Percentiles rank a stretch among this genome's conserved stretches.
These are phyloP conservation scores for Chrysopogon serrulatus DNA, from an alignment of 176 grass and related monocot species.

Conservation along the genomic window DNA sequence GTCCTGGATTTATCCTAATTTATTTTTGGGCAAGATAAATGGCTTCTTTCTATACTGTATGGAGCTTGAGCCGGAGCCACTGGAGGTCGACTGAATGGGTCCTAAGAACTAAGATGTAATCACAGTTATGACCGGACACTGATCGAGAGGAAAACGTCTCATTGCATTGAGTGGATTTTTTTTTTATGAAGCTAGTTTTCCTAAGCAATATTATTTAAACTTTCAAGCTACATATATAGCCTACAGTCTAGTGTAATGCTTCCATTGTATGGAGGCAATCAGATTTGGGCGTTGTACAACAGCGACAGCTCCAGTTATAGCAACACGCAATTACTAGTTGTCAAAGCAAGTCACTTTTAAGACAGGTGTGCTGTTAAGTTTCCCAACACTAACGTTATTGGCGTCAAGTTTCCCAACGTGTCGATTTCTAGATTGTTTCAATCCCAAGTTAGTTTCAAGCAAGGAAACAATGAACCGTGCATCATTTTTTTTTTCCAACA, in stretches of 20 bases:
- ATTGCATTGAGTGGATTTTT: neutral
- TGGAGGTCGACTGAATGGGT: too few species aligned
- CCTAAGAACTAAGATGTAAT: neutral
- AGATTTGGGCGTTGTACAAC: neutral
- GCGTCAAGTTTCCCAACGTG: conserved; percentile 23
- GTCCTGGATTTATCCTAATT: too few species aligned
- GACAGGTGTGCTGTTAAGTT: conserved; percentile 24
- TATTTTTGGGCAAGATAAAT: too few species aligned
- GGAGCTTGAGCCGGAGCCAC: too few species aligned
- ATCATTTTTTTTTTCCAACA: neutral
- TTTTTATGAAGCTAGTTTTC: too few species aligned
- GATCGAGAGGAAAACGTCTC: neutral
- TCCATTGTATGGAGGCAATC: conserved; percentile 24
- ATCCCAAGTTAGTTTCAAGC: neutral
- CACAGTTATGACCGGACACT: neutral
- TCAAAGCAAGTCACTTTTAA: conserved; percentile 20
- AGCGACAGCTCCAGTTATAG: neutral
- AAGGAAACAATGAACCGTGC: conserved; percentile 12
- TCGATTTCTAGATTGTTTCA: neutral
- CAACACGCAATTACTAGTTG: conserved; percentile 9
- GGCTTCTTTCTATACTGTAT: too few species aligned
- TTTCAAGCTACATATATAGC: neutral
- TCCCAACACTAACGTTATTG: neutral
- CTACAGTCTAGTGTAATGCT: neutral
- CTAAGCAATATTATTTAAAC: too few species aligned